Evolutionary conservation across 257 asterid species (phyloP).

Genomic region (Ophiorrhiza pumila): DNA sequence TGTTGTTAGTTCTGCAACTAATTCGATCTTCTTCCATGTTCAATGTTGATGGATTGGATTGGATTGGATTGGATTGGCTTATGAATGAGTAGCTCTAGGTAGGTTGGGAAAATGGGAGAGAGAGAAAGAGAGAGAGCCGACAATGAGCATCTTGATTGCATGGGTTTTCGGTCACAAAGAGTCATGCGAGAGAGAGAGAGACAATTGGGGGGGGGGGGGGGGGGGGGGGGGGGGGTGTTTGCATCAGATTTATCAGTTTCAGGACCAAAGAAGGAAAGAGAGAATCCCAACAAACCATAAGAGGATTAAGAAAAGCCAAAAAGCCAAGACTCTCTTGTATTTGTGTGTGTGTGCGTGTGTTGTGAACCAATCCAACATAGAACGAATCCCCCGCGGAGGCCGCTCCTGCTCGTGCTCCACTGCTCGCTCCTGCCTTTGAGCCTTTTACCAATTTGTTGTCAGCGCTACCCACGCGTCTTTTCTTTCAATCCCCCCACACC

Average conservation of each 20-base stretch:
- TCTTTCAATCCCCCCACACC: conserved; percentile 1
- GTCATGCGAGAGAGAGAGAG: conserved; percentile 18
- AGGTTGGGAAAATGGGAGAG: neutral
- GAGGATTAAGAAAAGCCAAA: neutral
- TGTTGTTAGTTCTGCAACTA: no score
- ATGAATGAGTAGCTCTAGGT: no score
- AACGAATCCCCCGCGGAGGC: conserved; percentile 28
- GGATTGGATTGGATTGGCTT: no score
- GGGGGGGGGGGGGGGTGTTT: neutral
- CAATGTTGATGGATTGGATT: no score
- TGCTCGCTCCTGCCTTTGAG: neutral
- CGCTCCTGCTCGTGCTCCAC: conserved; percentile 23
- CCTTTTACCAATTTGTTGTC: conserved; percentile 17
- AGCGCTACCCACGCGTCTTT: conserved; percentile 36
- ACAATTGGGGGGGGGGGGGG: neutral
- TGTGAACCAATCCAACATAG: conserved; percentile 23
- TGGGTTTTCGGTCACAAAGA: conserved; percentile 17
- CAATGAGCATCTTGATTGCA: conserved; percentile 26
- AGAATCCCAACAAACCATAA: conserved; percentile 20
- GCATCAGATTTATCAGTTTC: conserved; percentile 18
- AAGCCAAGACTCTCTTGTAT: neutral
- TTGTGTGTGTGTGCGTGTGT: neutral
- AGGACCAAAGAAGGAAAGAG: conserved; percentile 21
- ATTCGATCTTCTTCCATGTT: no score
- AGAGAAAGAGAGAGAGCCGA: neutral